Evolutionary conservation across 2,329 filamentous ascomycete genomes (phyloP), one percentile per base, ranked within the genome.

Genomic region (Aureobasidium sp.): DNA sequence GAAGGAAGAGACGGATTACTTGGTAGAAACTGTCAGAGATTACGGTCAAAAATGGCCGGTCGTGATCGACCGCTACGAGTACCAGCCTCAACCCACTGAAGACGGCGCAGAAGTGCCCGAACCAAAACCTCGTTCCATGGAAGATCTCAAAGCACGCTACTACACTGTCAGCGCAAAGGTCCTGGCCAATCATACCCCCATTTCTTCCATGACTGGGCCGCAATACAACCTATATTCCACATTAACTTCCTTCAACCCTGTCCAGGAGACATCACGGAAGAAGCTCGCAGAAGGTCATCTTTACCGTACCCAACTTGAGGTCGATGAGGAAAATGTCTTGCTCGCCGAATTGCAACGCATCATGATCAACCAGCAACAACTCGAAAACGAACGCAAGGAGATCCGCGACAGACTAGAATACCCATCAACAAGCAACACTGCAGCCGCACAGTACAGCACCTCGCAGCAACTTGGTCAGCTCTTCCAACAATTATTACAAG

Each of bases 51-150:
- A 94, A 67, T 99, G 94, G 92, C 83, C 93, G 3, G 74, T 97
- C 17, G 90, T 99, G 64, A 90, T 88, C 80, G 94, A 99, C 74
- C 89, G 93, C 63, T 99, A 97, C 76, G 90, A 96, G 60, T 96
- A 84, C 72, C 76, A 81, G 52, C 77, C 77, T 1, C 69, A 69
- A 29, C 47, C 37, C 61, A 59, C 26, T 62, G 63, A 48, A n/a
- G 37, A 61, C 9, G 64, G 55, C 39, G 36, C 61, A 27, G 65
- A 68, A 39, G 34, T 41, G n/a, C 64, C 67, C 61, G 15, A 63
- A 67, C 46, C 59, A 10, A 83, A 81, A 62, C 73, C 76, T 8
- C 85, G 94, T 46, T 87, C 85, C 1, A 86, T 97, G 80, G 94
- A 99, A 73, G 91, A 96, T 65, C 79, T 99, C 64, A 99, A 99